Conservation (phyloP, 2,329 filamentous ascomycete species). For the Tolypocladium inflatum region DNA sequence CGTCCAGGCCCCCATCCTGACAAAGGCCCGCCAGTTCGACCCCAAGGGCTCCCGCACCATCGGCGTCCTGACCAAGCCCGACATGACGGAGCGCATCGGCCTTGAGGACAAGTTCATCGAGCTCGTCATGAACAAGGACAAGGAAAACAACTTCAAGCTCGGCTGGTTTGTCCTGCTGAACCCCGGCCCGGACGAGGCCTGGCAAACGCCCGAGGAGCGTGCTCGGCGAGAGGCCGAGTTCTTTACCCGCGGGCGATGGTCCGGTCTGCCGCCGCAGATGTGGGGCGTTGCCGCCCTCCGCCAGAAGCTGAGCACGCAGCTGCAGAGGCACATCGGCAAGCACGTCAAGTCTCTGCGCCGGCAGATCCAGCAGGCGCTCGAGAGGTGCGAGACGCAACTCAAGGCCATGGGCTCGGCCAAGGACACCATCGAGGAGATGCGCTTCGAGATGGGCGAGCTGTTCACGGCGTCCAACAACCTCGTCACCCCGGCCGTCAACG, state of each 20-base stretch:
- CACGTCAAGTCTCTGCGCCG: constrained; percentile 40
- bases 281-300: constrained; percentile 36
- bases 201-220: constrained; percentile 32
- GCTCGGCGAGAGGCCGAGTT: constrained; percentile 34
- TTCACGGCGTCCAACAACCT: constrained; percentile 43
- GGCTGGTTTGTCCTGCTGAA: constrained; percentile 44
- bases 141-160: constrained; percentile 39
- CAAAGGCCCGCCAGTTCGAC: constrained; percentile 40
- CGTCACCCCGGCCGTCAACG: constrained; percentile 43
- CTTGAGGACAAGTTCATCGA: constrained; percentile 45
- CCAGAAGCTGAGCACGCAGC: constrained; percentile 38
- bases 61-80: constrained; percentile 42
- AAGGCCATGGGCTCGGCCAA: constrained; percentile 40
- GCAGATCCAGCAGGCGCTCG: constrained; percentile 40
- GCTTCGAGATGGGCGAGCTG: constrained; percentile 42
- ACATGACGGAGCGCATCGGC: constrained; percentile 42
- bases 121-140: constrained; percentile 40
- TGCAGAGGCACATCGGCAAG: constrained; percentile 41
- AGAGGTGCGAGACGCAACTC: constrained; percentile 38
- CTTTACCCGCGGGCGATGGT: constrained; percentile 40
- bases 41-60: constrained; percentile 39
- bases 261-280: constrained; percentile 34
- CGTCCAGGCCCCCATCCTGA: constrained; percentile 40
- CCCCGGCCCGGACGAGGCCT: constrained; percentile 35
- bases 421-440: constrained; percentile 44